Evolutionary conservation across 768 basidiomycete genomes (phyloP), one percentile per base, ranked within the genome.

Genomic region (Cystofilobasidium capitatum): DNA sequence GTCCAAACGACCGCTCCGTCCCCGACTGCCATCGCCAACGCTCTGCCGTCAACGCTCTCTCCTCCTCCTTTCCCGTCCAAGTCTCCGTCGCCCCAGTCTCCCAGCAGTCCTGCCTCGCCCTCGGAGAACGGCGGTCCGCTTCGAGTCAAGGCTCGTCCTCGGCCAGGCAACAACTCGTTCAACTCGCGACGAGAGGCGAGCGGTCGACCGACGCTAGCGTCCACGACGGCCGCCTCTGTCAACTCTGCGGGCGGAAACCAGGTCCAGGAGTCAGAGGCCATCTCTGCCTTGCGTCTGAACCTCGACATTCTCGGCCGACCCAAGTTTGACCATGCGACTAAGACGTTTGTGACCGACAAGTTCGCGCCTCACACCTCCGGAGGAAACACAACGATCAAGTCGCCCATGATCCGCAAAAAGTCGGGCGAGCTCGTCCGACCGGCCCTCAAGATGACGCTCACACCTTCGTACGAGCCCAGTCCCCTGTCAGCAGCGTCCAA

Each of bases 391-490:
- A 40, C 35, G 16, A 14, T 8, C 13, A 31, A 22, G n/a, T 22
- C 37, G n/a, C 79, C 81, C 63, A 79, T 88, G 60, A 80, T 91
- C 49, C 85, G 91, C 69, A 97, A 97, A 77, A 97, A 96, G 78
- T 90, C 89, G 20, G 93, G 94, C 44, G 89, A 96, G 78, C 85
- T 89, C 10, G 84, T 98, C 73, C 93, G 91, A 76, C 86, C 91
- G 5, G 91, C 92, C 2, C 82, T 97, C 71, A 98, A 96, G 79
- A 80, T 44, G 59, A 61, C 65, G 55, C 31, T 49, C 9, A 62
- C 66, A 26, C 59, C 66, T n/a, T 55, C 66, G 7, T 62, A 68
- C 47, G 61, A 68, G 8, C 14, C 66, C 51, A 66, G 60, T 45
- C 65, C 65, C 8, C 65, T 66, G 26, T 66, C 61, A 39, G 60